Evolutionary conservation across 2,329 filamentous ascomycete species (phyloP), one percentile per base, ranked within the genome.

Genomic region (Fusarium fracticaudum): DNA sequence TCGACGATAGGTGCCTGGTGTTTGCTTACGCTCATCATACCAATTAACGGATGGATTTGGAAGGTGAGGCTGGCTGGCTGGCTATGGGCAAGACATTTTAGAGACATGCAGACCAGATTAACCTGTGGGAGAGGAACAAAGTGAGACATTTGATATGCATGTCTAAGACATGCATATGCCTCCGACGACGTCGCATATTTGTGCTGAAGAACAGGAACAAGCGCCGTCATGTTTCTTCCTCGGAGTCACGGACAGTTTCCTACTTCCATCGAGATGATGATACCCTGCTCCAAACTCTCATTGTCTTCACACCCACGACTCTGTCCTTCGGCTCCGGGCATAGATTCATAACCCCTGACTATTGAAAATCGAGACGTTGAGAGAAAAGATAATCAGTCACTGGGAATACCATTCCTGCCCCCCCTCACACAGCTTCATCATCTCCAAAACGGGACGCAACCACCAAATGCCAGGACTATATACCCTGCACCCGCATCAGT

Each of bases 81-180:
- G 41, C 64, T 67, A 48, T 72, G 69, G 64, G 51, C 60, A 72
- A 78, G 79, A 79, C 76, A 77, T 73, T 68, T 67, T 64, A 75
- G 69, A 77, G 71, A 77, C 76, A 76, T 64, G 64, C 69, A 70
- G 53, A 47, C 48, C 64, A 79, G 77, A 81, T 81, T 69, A 79
- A 51, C 81, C 82, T 83, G 75, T 83, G 78, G 79, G 81, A 81
- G 78, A 68, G 67, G 55, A 71, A 59, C 58, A 71, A 67, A 80
- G 77, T 81, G 77, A 84, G 82, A 84, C 83, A 84, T 79, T 76
- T 73, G 74, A 72, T 68, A 75, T 77, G 79, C 76, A 80, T 79
- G 79, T 81, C 80, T 71, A 3, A 76, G 82, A 83, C 81, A 81
- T 79, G 75, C 78, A 80, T 76, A 72, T 72, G 51, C 57, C 65